A percentile compares a stretch with the other conserved stretches of the same genome.
Conservation (phyloP, 768 basidiomycete species). For the Tremella fuciformis region DNA sequence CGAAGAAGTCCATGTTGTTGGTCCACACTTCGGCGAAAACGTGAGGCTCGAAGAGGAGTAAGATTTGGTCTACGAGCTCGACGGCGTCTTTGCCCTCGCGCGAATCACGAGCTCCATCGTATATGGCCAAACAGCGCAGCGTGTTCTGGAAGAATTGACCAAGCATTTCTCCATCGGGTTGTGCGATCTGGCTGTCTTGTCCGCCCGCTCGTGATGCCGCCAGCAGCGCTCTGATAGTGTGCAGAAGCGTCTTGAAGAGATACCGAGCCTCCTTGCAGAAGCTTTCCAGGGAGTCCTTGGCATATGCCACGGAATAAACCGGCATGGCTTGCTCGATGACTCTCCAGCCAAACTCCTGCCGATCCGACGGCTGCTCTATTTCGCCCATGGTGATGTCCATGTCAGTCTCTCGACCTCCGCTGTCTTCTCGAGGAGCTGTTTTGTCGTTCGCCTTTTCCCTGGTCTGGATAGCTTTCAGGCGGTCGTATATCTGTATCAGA, state of each 20-base stretch:
- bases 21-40: conserved; percentile 97
- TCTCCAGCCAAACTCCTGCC: conserved; percentile 58
- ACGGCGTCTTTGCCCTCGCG: conserved; percentile 73
- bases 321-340: conserved; percentile 83
- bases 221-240: conserved; percentile 79
- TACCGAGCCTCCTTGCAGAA: conserved; percentile 76
- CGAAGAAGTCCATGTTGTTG: conserved; percentile 84
- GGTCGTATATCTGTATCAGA: conserved; percentile 57
- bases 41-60: conserved; percentile 79
- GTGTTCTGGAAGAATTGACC: conserved; percentile 82
- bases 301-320: conserved; percentile 70
- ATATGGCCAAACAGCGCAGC: conserved; percentile 77
- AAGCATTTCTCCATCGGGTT: conserved; percentile 81
- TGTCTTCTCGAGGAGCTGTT: conserved; percentile 47
- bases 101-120: conserved; percentile 56
- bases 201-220: conserved; percentile 61
- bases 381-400: conserved; percentile 36
- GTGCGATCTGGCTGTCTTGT: conserved; percentile 66
- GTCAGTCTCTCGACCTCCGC: conserved; percentile 8
- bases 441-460: conserved; percentile 50
- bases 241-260: conserved; percentile 81
- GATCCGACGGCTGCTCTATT: conserved; percentile 11
- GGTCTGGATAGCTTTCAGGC: conserved; percentile 35
- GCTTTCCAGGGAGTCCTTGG: conserved; percentile 74
- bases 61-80: conserved; percentile 72